phyloP scores from a whole-genome alignment of 2,329 filamentous ascomycete genomes.

The Calonectria pseudoturangicola region DNA sequence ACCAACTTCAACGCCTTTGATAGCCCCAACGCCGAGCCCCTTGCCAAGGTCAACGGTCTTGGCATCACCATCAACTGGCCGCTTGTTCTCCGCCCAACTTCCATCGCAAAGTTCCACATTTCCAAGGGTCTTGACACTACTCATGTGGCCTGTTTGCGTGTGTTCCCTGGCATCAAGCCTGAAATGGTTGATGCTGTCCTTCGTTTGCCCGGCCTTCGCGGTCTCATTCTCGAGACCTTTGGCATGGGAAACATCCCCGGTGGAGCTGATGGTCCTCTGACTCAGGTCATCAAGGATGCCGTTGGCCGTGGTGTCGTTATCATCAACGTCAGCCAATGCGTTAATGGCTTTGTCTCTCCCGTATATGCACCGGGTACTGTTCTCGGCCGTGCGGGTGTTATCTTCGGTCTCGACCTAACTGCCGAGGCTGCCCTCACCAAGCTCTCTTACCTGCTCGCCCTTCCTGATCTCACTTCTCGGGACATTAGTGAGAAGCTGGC shows the following conservation, averaged over 20 bases:
- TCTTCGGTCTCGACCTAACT: constrained; percentile 92
- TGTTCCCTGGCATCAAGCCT: constrained; percentile 95
- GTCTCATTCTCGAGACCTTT: constrained; percentile 92
- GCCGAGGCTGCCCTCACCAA: constrained; percentile 94
- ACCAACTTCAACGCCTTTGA: constrained; percentile 91
- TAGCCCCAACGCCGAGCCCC: constrained; percentile 88
- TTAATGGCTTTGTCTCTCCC: constrained; percentile 84
- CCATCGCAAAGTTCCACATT: constrained; percentile 83
- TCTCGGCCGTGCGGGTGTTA: constrained; percentile 88
- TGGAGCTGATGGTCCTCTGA: constrained; percentile 86
- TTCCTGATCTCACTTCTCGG: constrained; percentile 76
- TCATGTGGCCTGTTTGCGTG: constrained; percentile 91
- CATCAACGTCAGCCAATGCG: constrained; percentile 94
- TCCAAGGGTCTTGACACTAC: constrained; percentile 86
- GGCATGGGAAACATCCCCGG: constrained; percentile 94
- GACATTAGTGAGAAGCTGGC: constrained; percentile 84
- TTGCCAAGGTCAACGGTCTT: constrained; percentile 88
- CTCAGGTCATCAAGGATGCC: constrained; percentile 84
- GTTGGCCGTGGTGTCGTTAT: constrained; percentile 89
- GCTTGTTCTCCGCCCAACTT: constrained; percentile 83
- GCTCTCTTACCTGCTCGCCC: constrained; percentile 87
- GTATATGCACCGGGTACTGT: constrained; percentile 87
- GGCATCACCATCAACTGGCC: constrained; percentile 89
- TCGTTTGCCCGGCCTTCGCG: constrained; percentile 83
- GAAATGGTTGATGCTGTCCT: constrained; percentile 93